Base-by-base conservation (phyloP, 1,284 basidiomycete genomes). In the Porphyrellus sp. region DNA sequence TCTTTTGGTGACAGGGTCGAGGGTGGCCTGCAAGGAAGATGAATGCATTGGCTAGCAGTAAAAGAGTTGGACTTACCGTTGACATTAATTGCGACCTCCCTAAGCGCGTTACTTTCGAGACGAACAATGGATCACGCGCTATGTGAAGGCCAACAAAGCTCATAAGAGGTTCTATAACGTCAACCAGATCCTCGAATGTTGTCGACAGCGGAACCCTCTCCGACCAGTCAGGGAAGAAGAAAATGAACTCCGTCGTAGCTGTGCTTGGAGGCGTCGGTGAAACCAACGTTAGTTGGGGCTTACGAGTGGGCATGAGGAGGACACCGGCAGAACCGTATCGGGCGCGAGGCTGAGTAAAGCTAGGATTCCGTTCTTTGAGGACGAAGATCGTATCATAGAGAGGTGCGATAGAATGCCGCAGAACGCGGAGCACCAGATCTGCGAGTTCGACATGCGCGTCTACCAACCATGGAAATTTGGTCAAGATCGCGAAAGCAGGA, bases 171-270 rank as follows among this genome's bases (percentile, higher is more conserved):
- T 91, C 86, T 33, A 89, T 73, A 25, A 92, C 78, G 63, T 86
- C 78, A 51, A 80, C 75, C 24, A 94, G 68, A 61, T 95, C 91
- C 41, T 86, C 83, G 46, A 82, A 64, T 0, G 76, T 75, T 2
- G 74, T 72, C 64, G 87, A 89, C 24, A 82, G 62, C 13, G 91
- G 91, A 31, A 93, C 72, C 37, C 80, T 77, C 44, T 89, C 81
- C 15, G 71, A 69, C 94, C 94, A 97, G 46, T 83, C 75, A 2
- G 91, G 84, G 70, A 87, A 96, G 77, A 97, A 98, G 77, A 93
- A 98, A 9, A 90, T 81, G 63, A 89, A 94, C 41, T 86, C 83
- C 21, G 78, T 78, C 7, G 74, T 78, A 52, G 74, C 78, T 13
- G 91, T 91, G 55, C 81, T 77, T 0, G 90, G 88, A 18, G 93